phyloP scores from a whole-genome alignment of 164 flowering plant species.

The Pachysandra terminalis region DNA sequence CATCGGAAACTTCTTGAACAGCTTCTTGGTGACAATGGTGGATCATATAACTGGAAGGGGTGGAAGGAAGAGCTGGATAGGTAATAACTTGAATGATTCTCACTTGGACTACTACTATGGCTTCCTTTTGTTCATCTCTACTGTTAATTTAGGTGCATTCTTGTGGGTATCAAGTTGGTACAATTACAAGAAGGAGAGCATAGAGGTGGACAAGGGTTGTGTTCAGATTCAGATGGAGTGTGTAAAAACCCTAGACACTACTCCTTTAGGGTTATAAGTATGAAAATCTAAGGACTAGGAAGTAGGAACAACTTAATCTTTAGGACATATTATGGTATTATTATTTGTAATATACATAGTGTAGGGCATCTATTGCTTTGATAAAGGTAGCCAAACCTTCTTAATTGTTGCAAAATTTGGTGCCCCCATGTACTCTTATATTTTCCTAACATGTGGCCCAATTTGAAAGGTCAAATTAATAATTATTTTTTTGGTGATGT shows the following conservation, averaged over 20 bases:
- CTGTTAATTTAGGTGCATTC: constrained; percentile 45
- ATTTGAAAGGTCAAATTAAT: too few species aligned
- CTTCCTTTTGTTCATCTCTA: constrained; percentile 50
- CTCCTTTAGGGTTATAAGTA: constrained; percentile 36
- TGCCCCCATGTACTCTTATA: too few species aligned
- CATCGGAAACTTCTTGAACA: constrained; percentile 77
- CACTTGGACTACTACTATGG: constrained; percentile 81
- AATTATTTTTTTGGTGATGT: too few species aligned
- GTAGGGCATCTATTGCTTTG: too few species aligned
- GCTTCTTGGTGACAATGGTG: constrained; percentile 74
- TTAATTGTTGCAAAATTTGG: too few species aligned
- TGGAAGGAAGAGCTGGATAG: constrained; percentile 73
- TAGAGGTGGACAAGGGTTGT: constrained; percentile 24
- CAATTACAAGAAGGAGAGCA: constrained; percentile 58
- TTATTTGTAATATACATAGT: too few species aligned
- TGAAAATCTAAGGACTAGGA: constrained; percentile 8
- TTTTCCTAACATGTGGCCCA: too few species aligned
- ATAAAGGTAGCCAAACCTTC: too few species aligned
- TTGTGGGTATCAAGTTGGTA: constrained; percentile 63
- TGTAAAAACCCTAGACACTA: constrained; percentile 27
- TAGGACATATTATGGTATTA: too few species aligned
- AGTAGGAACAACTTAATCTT: too few species aligned
- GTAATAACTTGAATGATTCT: constrained; percentile 69
- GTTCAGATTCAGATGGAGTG: constrained; percentile 26
- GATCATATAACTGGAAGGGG: constrained; percentile 51